A percentile compares a stretch with the other conserved stretches of the same genome.
These are phyloP conservation scores for Globisporangium cystogenes DNA, from an alignment of 352 stramenopile species.

Conservation along the genomic window DNA sequence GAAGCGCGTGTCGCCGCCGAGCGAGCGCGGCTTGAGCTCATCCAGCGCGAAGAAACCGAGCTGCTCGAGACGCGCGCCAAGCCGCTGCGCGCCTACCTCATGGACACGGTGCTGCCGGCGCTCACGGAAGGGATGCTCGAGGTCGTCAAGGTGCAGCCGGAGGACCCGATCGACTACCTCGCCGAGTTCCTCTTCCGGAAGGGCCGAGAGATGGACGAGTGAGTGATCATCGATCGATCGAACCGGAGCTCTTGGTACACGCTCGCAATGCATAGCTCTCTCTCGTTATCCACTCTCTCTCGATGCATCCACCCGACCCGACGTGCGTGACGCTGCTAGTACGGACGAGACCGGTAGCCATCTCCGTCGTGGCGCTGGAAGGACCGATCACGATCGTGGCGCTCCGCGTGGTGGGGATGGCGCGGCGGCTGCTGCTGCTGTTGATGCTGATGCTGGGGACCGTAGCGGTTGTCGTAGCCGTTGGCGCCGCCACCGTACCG, in stretches of 20 bases:
- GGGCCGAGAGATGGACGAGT: conserved; percentile 45
- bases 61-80: conserved; percentile 78
- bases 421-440: neutral
- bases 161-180: conserved; percentile 86
- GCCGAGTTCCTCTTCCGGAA: conserved; percentile 86
- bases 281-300: too few species aligned
- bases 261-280: conserved; percentile 5
- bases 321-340: too few species aligned
- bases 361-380: conserved; percentile 3
- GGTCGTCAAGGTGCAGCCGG: conserved; percentile 80
- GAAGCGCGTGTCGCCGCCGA: conserved; percentile 48
- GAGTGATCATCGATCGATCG: neutral
- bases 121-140: conserved; percentile 85
- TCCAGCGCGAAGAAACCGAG: conserved; percentile 76
- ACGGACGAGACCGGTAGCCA: conserved; percentile 6
- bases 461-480: conserved; percentile 1
- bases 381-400: conserved; percentile 2
- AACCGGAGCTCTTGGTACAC: neutral
- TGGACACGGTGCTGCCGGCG: conserved; percentile 79
- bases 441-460: neutral
- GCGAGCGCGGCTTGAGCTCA: conserved; percentile 52
- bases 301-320: neutral
- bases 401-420: neutral
- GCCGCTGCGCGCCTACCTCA: conserved; percentile 74
- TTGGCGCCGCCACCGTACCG: neutral